Base-by-base conservation (phyloP, 257 asterid species). In the Gentiana dahurica region DNA sequence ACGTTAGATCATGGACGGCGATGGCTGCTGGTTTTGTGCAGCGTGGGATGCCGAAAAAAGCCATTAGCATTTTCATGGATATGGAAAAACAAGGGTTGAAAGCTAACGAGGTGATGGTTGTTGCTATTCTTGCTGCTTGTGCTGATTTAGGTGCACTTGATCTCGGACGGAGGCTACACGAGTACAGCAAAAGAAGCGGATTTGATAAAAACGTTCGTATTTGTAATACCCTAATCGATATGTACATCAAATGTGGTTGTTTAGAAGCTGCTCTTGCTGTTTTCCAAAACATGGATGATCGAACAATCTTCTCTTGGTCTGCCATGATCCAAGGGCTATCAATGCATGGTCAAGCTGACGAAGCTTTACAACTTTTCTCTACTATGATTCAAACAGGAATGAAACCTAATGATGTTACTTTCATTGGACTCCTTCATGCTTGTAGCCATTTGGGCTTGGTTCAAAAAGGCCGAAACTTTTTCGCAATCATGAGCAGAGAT, bases 301-400 rank as follows among this genome's bases (percentile, higher is more conserved):
- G 69, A 3, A 76, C 89, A 3, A 51, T 86, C 46, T 62, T 86
- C 64, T 76, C 89, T 4, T 86, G 89, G 89, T 82, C 89, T 43
- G 68, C 93, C 55, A 86, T 86, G 85, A 80, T 86, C 53, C 89
- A 75, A 53, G 93, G 93, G 61, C 73, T 78, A 13, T 88, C 93
- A 46, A 68, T 86, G 57, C 85, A 86, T 51, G 95, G 93, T 24
- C 68, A 65, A 39, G 93, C 72, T 0, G 72, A 65, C 12, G 71
- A 76, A 63, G 85, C 95, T 5, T 61, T 86, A 49, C 52, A 71
- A 11, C 81, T 80, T 63, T 86, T 83, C 61, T 60, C 51, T 53
- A 35, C 68, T 59, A 80, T 86, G 95, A 67, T 67, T 57, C 67
- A 47, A 51, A 59, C 69, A 1, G 87, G 89, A 48, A n/a, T 71